phyloP scores from a whole-genome alignment of 148 eudicot species.

The Arctostaphylos glauca region DNA sequence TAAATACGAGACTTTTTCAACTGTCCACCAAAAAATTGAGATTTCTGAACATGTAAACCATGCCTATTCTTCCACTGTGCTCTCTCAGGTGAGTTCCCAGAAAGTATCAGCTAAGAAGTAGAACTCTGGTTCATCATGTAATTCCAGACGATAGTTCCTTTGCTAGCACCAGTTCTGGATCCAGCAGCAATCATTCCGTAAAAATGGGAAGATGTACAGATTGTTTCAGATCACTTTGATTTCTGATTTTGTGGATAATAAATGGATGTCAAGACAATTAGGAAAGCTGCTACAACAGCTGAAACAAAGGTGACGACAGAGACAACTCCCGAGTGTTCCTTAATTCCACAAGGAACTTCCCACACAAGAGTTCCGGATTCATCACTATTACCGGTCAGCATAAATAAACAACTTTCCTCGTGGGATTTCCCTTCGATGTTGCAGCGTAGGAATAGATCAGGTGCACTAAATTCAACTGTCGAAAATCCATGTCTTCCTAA shows the following conservation, averaged over 20 bases:
- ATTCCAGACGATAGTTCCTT: not conserved
- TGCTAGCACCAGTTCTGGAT: not conserved
- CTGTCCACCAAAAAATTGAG: no score
- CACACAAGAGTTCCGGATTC: slow-evolving; percentile 36
- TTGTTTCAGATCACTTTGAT: slow-evolving; percentile 21
- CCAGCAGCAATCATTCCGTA: not conserved
- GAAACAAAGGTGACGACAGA: slow-evolving; percentile 59
- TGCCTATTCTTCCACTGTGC: no score
- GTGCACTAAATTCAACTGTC: slow-evolving; percentile 49
- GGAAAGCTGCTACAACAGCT: slow-evolving; percentile 54
- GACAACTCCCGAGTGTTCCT: slow-evolving; percentile 55
- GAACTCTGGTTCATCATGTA: not conserved
- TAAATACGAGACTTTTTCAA: no score
- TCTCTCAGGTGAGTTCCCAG: no score
- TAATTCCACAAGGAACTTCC: slow-evolving; percentile 72
- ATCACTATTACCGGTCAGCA: slow-evolving; percentile 16
- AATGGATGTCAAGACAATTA: slow-evolving; percentile 51
- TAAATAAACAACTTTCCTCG: slow-evolving; percentile 33
- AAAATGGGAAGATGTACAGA: slow-evolving; percentile 15
- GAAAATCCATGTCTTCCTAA: slow-evolving; percentile 55
- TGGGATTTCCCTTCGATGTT: slow-evolving; percentile 22
- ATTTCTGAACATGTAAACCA: no score
- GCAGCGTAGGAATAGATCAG: slow-evolving; percentile 58
- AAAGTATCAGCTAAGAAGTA: not conserved
- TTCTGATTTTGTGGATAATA: slow-evolving; percentile 26